Conservation (phyloP, 208 protist genomes). For the Acanthamoeba comandoni region DNA sequence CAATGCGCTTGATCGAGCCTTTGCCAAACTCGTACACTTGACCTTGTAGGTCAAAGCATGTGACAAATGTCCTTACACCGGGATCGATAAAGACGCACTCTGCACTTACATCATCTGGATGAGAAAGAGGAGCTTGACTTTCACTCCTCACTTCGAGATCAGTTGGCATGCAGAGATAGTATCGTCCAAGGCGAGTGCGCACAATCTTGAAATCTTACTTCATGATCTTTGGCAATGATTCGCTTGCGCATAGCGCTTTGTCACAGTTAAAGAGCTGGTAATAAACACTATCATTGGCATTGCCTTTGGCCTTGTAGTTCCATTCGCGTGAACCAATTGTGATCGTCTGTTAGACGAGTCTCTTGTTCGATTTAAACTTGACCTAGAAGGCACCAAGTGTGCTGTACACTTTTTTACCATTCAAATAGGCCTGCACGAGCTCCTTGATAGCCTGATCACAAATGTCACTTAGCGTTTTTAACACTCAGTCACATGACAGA, state of each 20-base stretch:
- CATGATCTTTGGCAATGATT: background rate
- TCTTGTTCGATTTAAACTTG: background rate
- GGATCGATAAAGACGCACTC: conserved; percentile 35
- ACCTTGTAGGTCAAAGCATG: background rate
- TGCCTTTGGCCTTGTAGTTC: too few relatives aligned
- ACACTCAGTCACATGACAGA: background rate
- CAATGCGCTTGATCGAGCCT: background rate
- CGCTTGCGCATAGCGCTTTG: background rate
- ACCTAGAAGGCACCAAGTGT: background rate
- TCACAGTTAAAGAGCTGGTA: background rate
- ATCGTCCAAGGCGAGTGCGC: conserved; percentile 15
- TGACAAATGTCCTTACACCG: conserved; percentile 27
- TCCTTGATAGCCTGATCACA: conserved; percentile 30
- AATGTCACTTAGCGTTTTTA: conserved; percentile 6
- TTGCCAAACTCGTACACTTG: background rate
- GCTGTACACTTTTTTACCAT: background rate
- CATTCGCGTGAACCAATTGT: background rate
- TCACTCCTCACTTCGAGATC: background rate
- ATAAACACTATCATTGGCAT: background rate
- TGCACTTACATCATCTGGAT: background rate
- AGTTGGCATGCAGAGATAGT: background rate
- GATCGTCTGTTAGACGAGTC: background rate
- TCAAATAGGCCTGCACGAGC: conserved; percentile 4
- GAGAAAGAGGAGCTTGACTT: conserved; percentile 3
- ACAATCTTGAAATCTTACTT: background rate